Base-by-base conservation (phyloP, 495 filamentous ascomycete genomes). In the Aspergillus heteromorphus region DNA sequence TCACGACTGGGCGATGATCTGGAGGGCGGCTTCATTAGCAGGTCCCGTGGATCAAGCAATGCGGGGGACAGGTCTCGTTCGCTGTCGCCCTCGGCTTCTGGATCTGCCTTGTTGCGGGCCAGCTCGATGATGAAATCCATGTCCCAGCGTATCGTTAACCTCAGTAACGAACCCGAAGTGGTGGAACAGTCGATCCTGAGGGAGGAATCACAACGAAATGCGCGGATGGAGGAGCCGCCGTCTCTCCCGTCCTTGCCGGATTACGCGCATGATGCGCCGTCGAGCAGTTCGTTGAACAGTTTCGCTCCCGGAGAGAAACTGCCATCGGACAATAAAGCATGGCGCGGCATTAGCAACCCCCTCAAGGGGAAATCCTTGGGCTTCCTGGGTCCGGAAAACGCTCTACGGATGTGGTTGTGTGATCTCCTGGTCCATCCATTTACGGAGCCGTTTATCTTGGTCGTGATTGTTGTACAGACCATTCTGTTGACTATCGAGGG, bases 111-210 rank as follows among this genome's bases (percentile, higher is more conserved):
- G 50, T 79, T 80, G 18, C 77, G 89, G 59, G 89, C 93, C 51
- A 88, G 91, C 29, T 95, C 92, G 4, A 93, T 97, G 63, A 86
- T 99, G 70, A 87, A 91, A 60, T 91, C 91, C 59, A 95, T 97
- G 84, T 97, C 95, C 17, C 91, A 96, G 71, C 91, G 93, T 69
- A 91, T 99, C 53, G 93, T 97, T 63, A 97, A 96, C 66, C 77
- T 99, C 54, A 95, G 92, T 73, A 95, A 93, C 63, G 91, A 97
- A 59, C 81, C 85, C 7, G 83, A 87, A 57, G 73, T 89, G 31
- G 79, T 93, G 17, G 89, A 92, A 57, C 85, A 90, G 56, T 81
- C 79, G n/a, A 79, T 87, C 23, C 75, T 82, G 49, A 78, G 87
- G 55, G 83, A 90, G 54, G 84, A 87, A 48, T 81, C 78, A 6